phyloP scores from a whole-genome alignment of 257 asterid genomes.

The Capsicum rhomboideum region DNA sequence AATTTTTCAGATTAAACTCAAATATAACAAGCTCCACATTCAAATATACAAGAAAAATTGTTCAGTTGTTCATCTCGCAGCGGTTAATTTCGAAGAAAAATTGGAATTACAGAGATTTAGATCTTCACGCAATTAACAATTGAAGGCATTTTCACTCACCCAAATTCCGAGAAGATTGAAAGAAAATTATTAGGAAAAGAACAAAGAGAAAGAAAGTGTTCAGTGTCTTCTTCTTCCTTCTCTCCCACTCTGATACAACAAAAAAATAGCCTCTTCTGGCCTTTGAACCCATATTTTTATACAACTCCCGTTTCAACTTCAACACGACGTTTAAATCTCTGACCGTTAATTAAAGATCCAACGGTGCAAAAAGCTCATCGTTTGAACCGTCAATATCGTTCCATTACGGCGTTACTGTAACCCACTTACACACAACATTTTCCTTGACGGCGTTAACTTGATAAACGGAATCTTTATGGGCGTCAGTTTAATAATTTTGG shows the following conservation, averaged over 20 bases:
- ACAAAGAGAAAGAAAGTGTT: slow-evolving; percentile 17
- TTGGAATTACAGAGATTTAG: background rate
- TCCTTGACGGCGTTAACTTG: slow-evolving; percentile 21
- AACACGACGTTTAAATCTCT: slow-evolving; percentile 11
- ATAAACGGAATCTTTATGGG: slow-evolving; percentile 31
- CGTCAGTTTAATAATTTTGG: slow-evolving; percentile 4
- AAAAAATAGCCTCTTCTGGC: slow-evolving; percentile 37
- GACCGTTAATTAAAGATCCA: slow-evolving; percentile 19
- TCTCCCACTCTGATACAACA: slow-evolving; percentile 13
- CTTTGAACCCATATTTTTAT: slow-evolving; percentile 45
- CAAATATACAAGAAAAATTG: background rate
- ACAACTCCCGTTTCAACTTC: slow-evolving; percentile 27
- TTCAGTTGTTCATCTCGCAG: background rate
- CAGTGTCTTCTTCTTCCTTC: slow-evolving; percentile 25
- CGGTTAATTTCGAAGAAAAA: background rate
- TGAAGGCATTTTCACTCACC: slow-evolving; percentile 26
- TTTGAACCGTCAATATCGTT: slow-evolving; percentile 13
- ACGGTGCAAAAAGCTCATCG: slow-evolving; percentile 25
- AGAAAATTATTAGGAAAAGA: slow-evolving; percentile 1
- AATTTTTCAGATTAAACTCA: background rate
- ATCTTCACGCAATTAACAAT: background rate
- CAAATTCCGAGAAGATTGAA: background rate
- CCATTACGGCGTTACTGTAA: slow-evolving; percentile 22
- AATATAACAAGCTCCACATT: background rate
- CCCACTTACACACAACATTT: slow-evolving; percentile 10